Evolutionary conservation across 139 green algal species (phyloP), one percentile per base, ranked within the genome.

Genomic region (Chlamydomonas schloesseri): DNA sequence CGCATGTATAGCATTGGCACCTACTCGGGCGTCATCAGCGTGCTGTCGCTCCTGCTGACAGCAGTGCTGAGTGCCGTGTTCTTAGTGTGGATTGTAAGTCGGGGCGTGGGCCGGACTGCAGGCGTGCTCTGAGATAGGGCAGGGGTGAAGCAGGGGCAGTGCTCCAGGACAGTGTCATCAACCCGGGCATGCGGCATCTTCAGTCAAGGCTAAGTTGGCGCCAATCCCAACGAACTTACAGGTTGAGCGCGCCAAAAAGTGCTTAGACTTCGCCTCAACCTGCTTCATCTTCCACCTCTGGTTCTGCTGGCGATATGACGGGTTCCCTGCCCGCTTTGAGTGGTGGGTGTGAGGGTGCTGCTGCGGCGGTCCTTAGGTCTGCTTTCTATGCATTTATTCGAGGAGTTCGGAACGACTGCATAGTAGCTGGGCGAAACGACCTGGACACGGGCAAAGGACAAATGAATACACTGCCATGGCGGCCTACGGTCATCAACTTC

Each of bases 221-320:
- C n/a, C n/a, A n/a, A n/a, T n/a, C n/a, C n/a, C n/a, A n/a, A n/a
- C n/a, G n/a, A n/a, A n/a, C n/a, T n/a, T n/a, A n/a, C 90, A 97
- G 91, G 95, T 99, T 5, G 93, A 98, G 88, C 91, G 97, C 0
- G 94, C 97, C 6, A 99, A 99, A 83, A 99, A 99, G 88, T 99
- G 97, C 81, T 87, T 99, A 20, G 97, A 99, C 84, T 99, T 99
- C 88, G 91, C 93, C 15, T 92, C 90, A 23, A 99, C 97, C 0
- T 69, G 91, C 13, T 97, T 98, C 89, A 64, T 97, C 46, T 77
- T 99, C 28, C 97, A 99, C 83, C 68, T 97, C 2, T 55, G 95
- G 0, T 83, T 91, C 31, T 93, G 90, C 29, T 93, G 88, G 15
- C 64, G 62, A 15, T 95, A 92, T 73, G 87, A 72, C 23, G 95